Percentiles rank a stretch among this genome's conserved stretches.
Conservation (phyloP, 2,329 filamentous ascomycete species). For the Ploettnerulaceae sp. region DNA sequence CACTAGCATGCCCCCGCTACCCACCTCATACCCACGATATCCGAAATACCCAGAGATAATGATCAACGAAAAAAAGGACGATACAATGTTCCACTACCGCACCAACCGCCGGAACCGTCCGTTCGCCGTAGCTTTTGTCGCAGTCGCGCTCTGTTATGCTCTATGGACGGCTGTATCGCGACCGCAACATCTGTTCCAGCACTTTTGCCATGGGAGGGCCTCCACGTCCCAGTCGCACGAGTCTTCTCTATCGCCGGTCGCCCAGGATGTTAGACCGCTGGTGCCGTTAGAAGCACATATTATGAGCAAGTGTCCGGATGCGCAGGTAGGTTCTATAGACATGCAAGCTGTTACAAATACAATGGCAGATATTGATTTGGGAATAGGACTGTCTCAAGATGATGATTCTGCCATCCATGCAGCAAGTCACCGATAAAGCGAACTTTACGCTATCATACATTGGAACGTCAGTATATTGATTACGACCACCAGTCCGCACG, state of each 20-base stretch:
- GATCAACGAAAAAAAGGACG: constrained; percentile 18
- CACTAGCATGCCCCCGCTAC: constrained; percentile 17
- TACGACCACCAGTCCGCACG: neutral
- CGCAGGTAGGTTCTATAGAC: constrained; percentile 44
- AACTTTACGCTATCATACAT: constrained; percentile 91
- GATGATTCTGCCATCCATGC: constrained; percentile 82
- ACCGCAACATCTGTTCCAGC: constrained; percentile 6
- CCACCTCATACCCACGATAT: constrained; percentile 11
- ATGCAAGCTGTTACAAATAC: neutral
- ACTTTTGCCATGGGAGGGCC: constrained; percentile 1
- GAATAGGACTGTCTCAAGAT: constrained; percentile 67
- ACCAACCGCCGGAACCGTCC: constrained; percentile 20
- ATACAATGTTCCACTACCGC: constrained; percentile 16
- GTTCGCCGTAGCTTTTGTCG: constrained; percentile 20
- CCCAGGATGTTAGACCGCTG: constrained; percentile 26
- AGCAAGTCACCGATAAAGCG: constrained; percentile 73
- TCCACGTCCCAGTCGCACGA: no score
- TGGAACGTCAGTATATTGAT: constrained; percentile 68
- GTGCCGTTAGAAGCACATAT: constrained; percentile 91
- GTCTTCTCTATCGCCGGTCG: no score
- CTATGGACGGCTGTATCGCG: constrained; percentile 15
- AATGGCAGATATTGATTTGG: constrained; percentile 1
- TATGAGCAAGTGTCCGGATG: constrained; percentile 96
- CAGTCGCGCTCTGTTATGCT: constrained; percentile 26
- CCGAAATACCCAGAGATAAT: constrained; percentile 14